phyloP scores from a whole-genome alignment of 371 early-diverging fungal genomes.

The Haplosporangium sp. region DNA sequence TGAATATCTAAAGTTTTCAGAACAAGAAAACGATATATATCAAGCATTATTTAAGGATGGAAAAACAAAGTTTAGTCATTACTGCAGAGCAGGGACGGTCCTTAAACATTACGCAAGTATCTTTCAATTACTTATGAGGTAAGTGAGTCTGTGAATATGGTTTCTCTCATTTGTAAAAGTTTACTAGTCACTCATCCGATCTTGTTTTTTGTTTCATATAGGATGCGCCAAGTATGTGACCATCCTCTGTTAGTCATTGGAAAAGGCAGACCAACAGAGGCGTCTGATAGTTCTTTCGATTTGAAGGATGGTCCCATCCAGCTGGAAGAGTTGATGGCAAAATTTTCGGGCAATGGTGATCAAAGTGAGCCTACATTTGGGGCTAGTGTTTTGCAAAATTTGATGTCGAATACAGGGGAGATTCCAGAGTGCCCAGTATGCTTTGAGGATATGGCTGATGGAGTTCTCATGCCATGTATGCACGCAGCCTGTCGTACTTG shows the following conservation, averaged over 20 bases:
- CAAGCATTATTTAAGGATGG: slow-evolving; percentile 85
- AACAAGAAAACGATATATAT: slow-evolving; percentile 95
- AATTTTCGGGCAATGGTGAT: slow-evolving; percentile 46
- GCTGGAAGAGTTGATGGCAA: slow-evolving; percentile 62
- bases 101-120: slow-evolving; percentile 95
- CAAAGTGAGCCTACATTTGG: slow-evolving; percentile 48
- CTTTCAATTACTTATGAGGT: slow-evolving; percentile 79
- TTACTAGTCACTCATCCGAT: too few species aligned
- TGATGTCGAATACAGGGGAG: slow-evolving; percentile 46
- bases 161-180: not conserved
- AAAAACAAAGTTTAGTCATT: slow-evolving; percentile 86
- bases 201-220: not conserved
- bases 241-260: slow-evolving; percentile 70
- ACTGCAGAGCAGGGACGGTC: slow-evolving; percentile 87
- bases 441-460: slow-evolving; percentile 64
- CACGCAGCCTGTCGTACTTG: slow-evolving; percentile 75
- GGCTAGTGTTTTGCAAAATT: slow-evolving; percentile 57
- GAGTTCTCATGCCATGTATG: slow-evolving; percentile 72
- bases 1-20: slow-evolving; percentile 72
- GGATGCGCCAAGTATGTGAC: slow-evolving; percentile 74
- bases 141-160: not conserved
- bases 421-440: slow-evolving; percentile 62
- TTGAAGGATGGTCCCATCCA: slow-evolving; percentile 55
- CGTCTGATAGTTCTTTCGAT: slow-evolving; percentile 22
- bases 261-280: slow-evolving; percentile 23